Conservation (phyloP, 345 rosid genomes). For the Ceriops zippeliana region DNA sequence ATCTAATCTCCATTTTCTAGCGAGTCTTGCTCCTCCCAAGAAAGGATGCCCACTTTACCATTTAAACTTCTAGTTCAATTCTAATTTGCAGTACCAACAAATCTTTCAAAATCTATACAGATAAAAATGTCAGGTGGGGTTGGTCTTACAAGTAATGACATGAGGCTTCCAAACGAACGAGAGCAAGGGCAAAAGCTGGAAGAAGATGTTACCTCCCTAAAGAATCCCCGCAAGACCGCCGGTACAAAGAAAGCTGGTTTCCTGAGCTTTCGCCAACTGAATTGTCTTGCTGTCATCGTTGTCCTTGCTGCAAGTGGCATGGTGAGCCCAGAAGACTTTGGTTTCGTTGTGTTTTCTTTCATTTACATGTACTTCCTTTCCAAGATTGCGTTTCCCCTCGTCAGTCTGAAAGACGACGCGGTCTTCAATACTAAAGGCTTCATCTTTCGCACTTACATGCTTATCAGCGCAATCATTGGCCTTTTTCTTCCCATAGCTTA, state of each 20-base stretch:
- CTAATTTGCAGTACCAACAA: neutral
- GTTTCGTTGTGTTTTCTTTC: conserved; percentile 47
- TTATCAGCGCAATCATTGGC: conserved; percentile 51
- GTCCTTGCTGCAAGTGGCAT: conserved; percentile 67
- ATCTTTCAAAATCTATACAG: neutral
- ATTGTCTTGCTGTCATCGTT: conserved; percentile 49
- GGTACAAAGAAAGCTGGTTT: conserved; percentile 19
- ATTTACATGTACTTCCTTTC: conserved; percentile 66
- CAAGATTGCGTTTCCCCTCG: conserved; percentile 50
- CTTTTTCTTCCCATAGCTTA: conserved; percentile 62
- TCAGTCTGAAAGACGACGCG: conserved; percentile 28
- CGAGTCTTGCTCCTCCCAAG: neutral
- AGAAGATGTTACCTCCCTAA: conserved; percentile 12
- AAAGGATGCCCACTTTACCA: neutral
- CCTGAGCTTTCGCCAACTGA: conserved; percentile 60
- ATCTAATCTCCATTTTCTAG: neutral
- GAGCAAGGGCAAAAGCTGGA: conserved; percentile 22
- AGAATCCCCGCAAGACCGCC: conserved; percentile 11
- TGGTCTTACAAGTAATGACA: conserved; percentile 56
- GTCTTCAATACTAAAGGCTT: conserved; percentile 44
- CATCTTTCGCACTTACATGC: conserved; percentile 44
- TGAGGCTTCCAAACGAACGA: conserved; percentile 48
- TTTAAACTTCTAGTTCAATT: neutral
- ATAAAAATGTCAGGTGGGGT: conserved; percentile 74
- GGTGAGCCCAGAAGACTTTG: conserved; percentile 53